Evolutionary conservation across 768 basidiomycete genomes (phyloP), one percentile per base, ranked within the genome.

Genomic region (Scleroderma citrinum): DNA sequence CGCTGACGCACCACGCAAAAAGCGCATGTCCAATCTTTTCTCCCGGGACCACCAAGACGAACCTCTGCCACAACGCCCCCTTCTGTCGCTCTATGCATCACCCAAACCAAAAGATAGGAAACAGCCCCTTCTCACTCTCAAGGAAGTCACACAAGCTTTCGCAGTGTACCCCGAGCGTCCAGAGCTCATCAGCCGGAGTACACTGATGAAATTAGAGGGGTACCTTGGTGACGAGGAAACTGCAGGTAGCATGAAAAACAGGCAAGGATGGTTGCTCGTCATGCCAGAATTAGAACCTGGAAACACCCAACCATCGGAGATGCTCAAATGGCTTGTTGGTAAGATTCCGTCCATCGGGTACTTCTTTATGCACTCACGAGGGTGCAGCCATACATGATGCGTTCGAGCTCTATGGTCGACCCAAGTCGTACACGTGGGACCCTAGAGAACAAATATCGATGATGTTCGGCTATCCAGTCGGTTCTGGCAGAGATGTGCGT

Each of bases 111-210:
- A 85, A 60, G 87, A 91, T 58, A 80, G 73, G 66, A 90, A 81
- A 69, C 82, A 77, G 56, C 66, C 89, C 0, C 60, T 92, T 4
- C 66, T 95, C 53, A 85, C 86, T 0, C 68, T 95, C 50, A 73
- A 68, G 29, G 69, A 80, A 36, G 74, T 93, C 46, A 80, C 84
- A 1, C 91, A 96, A 68, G 90, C 86, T 16, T 96, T 93, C 61
- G 90, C 91, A 3, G 91, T 99, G 8, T 99, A 93, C 64, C 95
- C 95, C 2, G 95, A 97, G 63, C 80, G 91, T n/a, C 89, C 91
- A 10, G 90, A 92, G 56, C 70, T 96, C 55, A 93, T 98, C 67
- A 85, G 77, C 54, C 75, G 82, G 58, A 93, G 92, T 55, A 92
- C 91, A 1, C 69, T 99, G 56, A 85, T 97, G 71, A 98, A 98